phyloP scores from a whole-genome alignment of 257 asterid genomes.

The Prunella vulgaris region DNA sequence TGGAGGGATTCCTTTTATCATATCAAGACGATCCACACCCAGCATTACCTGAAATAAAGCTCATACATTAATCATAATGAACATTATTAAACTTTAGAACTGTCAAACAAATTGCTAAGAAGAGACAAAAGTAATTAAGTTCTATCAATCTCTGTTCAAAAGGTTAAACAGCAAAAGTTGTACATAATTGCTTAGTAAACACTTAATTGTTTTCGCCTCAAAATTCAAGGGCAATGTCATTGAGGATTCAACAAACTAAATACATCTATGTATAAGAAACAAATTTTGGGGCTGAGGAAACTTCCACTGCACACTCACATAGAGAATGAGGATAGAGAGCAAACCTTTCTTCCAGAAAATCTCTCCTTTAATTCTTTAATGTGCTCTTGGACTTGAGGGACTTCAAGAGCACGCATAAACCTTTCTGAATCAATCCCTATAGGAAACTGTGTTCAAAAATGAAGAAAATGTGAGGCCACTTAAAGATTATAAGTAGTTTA shows the following conservation, averaged over 20 bases:
- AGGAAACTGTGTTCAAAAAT: conserved; percentile 58
- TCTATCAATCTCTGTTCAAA: conserved; percentile 11
- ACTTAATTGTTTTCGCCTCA: background rate
- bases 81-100: background rate
- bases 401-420: conserved; percentile 77
- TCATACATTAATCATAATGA: background rate
- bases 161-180: background rate
- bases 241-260: background rate
- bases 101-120: conserved; percentile 1
- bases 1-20: conserved; percentile 96
- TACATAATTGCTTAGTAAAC: conserved; percentile 4
- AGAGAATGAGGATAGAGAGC: conserved; percentile 9
- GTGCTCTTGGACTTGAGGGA: conserved; percentile 50
- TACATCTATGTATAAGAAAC: background rate
- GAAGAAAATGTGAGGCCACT: conserved; percentile 12
- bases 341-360: conserved; percentile 86
- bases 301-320: background rate
- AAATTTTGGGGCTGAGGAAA: background rate
- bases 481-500: conserved; percentile 7
- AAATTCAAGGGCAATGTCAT: background rate
- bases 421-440: conserved; percentile 93
- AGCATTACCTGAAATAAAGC: conserved; percentile 65
- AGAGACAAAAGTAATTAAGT: background rate
- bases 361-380: conserved; percentile 66
- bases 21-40: conserved; percentile 96